Percentiles rank a stretch among this genome's conserved stretches.
Conservation (phyloP, 768 basidiomycete genomes). For the Russula compacta region DNA sequence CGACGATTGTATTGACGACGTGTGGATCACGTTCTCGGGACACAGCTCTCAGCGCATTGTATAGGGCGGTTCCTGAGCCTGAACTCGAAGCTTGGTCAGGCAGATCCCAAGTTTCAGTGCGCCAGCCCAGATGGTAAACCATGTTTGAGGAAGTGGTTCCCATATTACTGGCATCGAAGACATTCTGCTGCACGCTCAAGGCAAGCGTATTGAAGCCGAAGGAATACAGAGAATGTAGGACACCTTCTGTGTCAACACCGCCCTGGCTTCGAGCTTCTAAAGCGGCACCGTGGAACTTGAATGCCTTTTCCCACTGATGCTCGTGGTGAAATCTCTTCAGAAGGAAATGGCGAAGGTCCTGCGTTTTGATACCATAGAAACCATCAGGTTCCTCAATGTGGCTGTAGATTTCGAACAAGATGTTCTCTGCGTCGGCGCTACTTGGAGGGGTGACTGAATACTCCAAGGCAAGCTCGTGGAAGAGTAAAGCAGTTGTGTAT, state of each 20-base stretch:
- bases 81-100: slow-evolving; percentile 46
- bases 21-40: slow-evolving; percentile 62
- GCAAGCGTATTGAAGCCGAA: slow-evolving; percentile 92
- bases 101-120: slow-evolving; percentile 92
- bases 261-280: slow-evolving; percentile 51
- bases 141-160: slow-evolving; percentile 35
- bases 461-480: slow-evolving; percentile 72
- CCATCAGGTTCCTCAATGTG: slow-evolving; percentile 98
- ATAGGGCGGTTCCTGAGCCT: slow-evolving; percentile 52
- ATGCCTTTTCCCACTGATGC: slow-evolving; percentile 84
- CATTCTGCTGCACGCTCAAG: slow-evolving; percentile 47
- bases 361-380: slow-evolving; percentile 86
- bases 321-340: slow-evolving; percentile 88
- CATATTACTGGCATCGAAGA: slow-evolving; percentile 28
- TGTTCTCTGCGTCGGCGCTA: slow-evolving; percentile 42
- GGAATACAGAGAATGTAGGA: slow-evolving; percentile 73
- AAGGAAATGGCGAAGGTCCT: slow-evolving; percentile 70
- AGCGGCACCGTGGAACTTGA: slow-evolving; percentile 80
- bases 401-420: slow-evolving; percentile 87
- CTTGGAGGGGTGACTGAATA: slow-evolving; percentile 26
- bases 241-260: slow-evolving; percentile 44
- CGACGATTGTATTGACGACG: slow-evolving; percentile 40
- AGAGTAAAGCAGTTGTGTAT: slow-evolving; percentile 84
- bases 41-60: slow-evolving; percentile 71
- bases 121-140: slow-evolving; percentile 82